These are phyloP conservation scores for Acarospora socialis DNA, from an alignment of 2,329 filamentous ascomycete genomes.

Conservation along the genomic window DNA sequence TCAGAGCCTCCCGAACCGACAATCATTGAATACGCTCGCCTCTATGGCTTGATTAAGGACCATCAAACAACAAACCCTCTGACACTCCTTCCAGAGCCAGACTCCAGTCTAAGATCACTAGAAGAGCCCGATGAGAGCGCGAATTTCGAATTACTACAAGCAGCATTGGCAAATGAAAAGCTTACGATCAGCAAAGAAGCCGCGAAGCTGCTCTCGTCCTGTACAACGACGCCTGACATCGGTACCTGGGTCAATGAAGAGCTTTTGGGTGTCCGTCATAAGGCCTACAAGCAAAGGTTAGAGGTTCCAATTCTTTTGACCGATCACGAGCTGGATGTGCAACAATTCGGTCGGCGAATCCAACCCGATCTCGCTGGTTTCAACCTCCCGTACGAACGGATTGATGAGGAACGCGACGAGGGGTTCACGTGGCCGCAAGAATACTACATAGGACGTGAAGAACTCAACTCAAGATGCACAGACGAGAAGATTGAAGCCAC, in stretches of 20 bases:
- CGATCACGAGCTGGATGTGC: conserved; percentile 32
- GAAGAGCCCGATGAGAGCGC: conserved; percentile 14
- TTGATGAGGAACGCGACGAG: conserved; percentile 29
- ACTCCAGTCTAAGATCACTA: conserved; percentile 14
- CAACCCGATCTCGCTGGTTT: conserved; percentile 19
- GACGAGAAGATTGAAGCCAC: conserved; percentile 27
- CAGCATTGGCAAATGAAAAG: conserved; percentile 18
- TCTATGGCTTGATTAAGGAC: conserved; percentile 28
- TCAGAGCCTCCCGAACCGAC: conserved; percentile 20
- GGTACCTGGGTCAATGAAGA: conserved; percentile 13
- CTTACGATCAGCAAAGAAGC: conserved; percentile 21
- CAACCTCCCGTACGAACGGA: conserved; percentile 21
- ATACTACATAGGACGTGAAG: conserved; percentile 19
- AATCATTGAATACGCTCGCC: conserved; percentile 34
- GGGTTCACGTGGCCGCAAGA: conserved; percentile 27
- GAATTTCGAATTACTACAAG: conserved; percentile 12
- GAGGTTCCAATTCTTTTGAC: conserved; percentile 33
- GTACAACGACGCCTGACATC: conserved; percentile 7
- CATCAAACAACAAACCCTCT: conserved; percentile 21
- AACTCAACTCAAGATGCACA: conserved; percentile 15
- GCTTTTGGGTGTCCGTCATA: conserved; percentile 12
- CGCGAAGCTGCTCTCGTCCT: conserved; percentile 20
- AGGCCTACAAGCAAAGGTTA: conserved; percentile 23
- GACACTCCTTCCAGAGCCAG: conserved; percentile 7
- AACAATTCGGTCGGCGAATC: conserved; percentile 21